Evolutionary conservation across 129 eudicot species (phyloP), one percentile per base, ranked within the genome.

Genomic region (Gnaphalium uliginosum): DNA sequence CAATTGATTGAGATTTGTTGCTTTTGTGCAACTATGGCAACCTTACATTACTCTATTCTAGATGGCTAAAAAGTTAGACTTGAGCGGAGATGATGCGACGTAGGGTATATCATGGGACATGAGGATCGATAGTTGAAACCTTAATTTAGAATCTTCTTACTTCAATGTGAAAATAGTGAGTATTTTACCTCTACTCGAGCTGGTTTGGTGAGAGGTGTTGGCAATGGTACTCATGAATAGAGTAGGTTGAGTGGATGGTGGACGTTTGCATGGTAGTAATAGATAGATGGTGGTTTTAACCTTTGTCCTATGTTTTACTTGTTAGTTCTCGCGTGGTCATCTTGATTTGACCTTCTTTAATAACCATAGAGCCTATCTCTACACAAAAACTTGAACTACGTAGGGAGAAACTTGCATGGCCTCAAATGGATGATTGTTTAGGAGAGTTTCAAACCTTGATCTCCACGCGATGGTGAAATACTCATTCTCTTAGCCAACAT

Each of bases 21-120:
- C 53, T 27, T 57, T 68, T 24, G 26, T 25, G 59, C 60, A 56
- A 68, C 68, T 56, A 68, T 67, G 79, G 24, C 64, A 35, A 59
- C 37, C 25, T 63, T 59, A 43, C 46, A 29, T 41, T 32, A 33
- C 23, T 17, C 25, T 21, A 26, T 74, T 0, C 13, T 61, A 51
- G 64, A 50, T 22, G 33, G 24, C 50, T 27, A 43, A 46, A 76
- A 48, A 18, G 71, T 46, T 62, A 26, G 8, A 29, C 57, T 1
- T 18, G 30, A 48, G 61, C 5, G 43, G 71, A 39, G 14, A 39
- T 2, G 43, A 53, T 61, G 32, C 43, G 24, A 23, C 4, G 5
- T 61, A 25, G 27, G 14, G 32, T 56, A 14, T 21, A 29, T 73
- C 11, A 5, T 29, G 21, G 48, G 54, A 0, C 56, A 30, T 22